A percentile compares a stretch with the other conserved stretches of the same genome.
Evolutionary conservation across 192 early-diverging fungal genomes (phyloP).

Genomic region (Coemansia sp.): DNA sequence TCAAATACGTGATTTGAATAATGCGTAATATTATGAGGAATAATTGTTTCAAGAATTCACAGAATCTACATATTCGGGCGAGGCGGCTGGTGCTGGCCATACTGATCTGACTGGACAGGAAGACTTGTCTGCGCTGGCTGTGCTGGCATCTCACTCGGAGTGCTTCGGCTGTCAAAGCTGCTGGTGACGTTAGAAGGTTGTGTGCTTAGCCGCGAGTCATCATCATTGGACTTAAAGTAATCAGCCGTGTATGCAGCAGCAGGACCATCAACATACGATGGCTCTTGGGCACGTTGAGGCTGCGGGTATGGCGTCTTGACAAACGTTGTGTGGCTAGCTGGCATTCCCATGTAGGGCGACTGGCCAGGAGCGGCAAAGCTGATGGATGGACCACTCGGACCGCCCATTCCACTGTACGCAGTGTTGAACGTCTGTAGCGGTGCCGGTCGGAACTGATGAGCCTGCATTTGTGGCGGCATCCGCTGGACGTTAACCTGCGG

Average conservation of each 20-base stretch:
- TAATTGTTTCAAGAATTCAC: constrained; percentile 1
- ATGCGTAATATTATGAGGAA: background rate
- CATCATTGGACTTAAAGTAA: constrained; percentile 19
- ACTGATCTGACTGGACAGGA: background rate
- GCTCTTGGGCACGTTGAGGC: constrained; percentile 8
- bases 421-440: background rate
- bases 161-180: constrained; percentile 4
- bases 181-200: constrained; percentile 12
- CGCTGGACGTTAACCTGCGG: background rate
- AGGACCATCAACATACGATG: constrained; percentile 4
- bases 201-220: constrained; percentile 4
- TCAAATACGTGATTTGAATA: background rate
- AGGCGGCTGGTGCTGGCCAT: background rate
- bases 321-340: constrained; percentile 15
- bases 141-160: background rate
- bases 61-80: constrained; percentile 4
- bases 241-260: constrained; percentile 23
- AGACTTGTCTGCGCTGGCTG: background rate
- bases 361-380: constrained; percentile 16
- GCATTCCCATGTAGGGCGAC: constrained; percentile 18
- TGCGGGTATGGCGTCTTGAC: constrained; percentile 37
- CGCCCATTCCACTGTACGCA: background rate
- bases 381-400: constrained; percentile 9
- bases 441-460: constrained; percentile 12
- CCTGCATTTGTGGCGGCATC: constrained; percentile 4